A percentile compares a stretch with the other conserved stretches of the same genome.
Conservation (phyloP, 306 rosid genomes). For the Cucumis melo region DNA sequence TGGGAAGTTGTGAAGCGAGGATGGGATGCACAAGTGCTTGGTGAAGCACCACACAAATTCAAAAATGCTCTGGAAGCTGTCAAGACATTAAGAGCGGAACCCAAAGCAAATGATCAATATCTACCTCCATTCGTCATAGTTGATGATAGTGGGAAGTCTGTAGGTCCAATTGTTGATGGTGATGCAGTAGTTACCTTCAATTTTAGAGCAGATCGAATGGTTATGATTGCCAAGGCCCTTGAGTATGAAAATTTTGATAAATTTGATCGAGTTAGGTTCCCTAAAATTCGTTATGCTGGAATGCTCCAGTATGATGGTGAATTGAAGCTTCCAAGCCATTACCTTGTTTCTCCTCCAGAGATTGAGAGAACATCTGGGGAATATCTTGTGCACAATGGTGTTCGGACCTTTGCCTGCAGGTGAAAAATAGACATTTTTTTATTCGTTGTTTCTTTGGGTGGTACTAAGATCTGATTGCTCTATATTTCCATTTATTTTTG, state of each 20-base stretch:
- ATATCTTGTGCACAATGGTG: slow-evolving; percentile 75
- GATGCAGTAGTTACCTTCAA: slow-evolving; percentile 96
- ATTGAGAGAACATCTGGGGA: slow-evolving; percentile 98
- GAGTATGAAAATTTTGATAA: slow-evolving; percentile 83
- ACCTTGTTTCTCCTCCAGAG: slow-evolving; percentile 95
- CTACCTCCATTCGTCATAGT: slow-evolving; percentile 90
- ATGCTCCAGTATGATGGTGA: slow-evolving; percentile 99
- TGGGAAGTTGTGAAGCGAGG: slow-evolving; percentile 96
- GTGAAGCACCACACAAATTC: slow-evolving; percentile 86
- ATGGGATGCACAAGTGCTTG: slow-evolving; percentile 99
- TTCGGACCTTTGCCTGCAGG: slow-evolving; percentile 97
- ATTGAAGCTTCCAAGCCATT: slow-evolving; percentile 77
- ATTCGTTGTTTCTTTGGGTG: neutral
- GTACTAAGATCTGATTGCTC: neutral
- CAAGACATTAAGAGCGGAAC: slow-evolving; percentile 59
- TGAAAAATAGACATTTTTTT: slow-evolving; percentile 10
- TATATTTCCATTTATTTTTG: neutral
- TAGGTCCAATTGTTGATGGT: slow-evolving; percentile 92
- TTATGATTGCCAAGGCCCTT: slow-evolving; percentile 89
- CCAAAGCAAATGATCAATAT: slow-evolving; percentile 75
- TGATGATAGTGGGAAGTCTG: slow-evolving; percentile 68
- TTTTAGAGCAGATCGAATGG: slow-evolving; percentile 96
- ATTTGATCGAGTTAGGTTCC: slow-evolving; percentile 75
- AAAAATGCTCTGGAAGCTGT: slow-evolving; percentile 67
- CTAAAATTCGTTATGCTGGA: slow-evolving; percentile 89